Base-by-base conservation (phyloP, 2,329 filamentous ascomycete genomes). In the Aspergillus piperis region DNA sequence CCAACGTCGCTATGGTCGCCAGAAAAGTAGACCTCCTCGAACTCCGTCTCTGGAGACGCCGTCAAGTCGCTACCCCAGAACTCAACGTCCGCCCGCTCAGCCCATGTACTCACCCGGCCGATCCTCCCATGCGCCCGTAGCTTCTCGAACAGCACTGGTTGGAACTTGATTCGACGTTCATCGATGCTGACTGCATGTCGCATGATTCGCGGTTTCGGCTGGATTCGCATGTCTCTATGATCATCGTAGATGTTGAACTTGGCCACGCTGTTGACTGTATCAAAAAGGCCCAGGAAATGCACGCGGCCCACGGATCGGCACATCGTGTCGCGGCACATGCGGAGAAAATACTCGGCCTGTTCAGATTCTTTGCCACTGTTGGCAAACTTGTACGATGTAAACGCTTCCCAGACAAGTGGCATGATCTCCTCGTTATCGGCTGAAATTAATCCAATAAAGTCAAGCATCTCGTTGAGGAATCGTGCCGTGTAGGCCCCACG, bases 1-100 rank as follows among this genome's bases (percentile, higher is more conserved):
- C 90, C 90, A 19, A 92, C 84, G 62, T 92, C 90, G 2, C 84
- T 89, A 62, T 94, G 90, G 5, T 87, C 86, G 1, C 90, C 90
- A 0, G 90, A 80, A 66, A 94, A 94, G 68, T 74, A 78, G 2
- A 93, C 84, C 68, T 94, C 90, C 62, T 90, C 83, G 39, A 93
- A 87, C 64, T 93, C 88, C 10, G 47, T 54, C 6, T 65, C 54
- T 10, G 21, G 10, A 1, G 13, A 11, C 53, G 36, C 4, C 11
- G 17, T 13, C 23, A 23, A 17, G 38, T 3, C 25, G 23, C 36
- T 7, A 42, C 50, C 19, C 60, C 23, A 10, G 36, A 61, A n/a
- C 53, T 59, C 19, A 41, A 62, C 5, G 36, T 58, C 44, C 15
- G 30, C 58, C 0, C 62, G 62, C 8, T 82, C 49, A 30, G 55